Percentiles rank a stretch among this genome's conserved stretches.
Evolutionary conservation across 768 basidiomycete species (phyloP).

Genomic region (Hericium rajendrae): DNA sequence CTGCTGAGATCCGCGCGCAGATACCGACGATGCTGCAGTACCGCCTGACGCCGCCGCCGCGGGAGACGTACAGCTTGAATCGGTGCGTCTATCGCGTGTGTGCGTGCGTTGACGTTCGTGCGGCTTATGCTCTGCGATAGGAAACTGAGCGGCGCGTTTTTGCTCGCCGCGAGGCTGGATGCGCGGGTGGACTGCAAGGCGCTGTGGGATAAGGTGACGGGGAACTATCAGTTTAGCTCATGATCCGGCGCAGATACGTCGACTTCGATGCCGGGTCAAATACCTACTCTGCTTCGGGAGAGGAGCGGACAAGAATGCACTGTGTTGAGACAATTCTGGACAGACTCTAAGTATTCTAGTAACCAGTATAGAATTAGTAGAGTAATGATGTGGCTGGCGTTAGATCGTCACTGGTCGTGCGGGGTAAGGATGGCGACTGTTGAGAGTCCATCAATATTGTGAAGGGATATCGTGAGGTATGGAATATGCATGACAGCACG

Average conservation of each 20-base stretch:
- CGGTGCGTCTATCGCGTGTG: conserved; percentile 33
- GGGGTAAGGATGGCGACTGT: conserved; percentile 1
- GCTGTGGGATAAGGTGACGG: conserved; percentile 67
- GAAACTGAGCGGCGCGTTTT: conserved; percentile 76
- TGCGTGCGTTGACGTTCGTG: background rate
- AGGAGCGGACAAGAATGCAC: background rate
- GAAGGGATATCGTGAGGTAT: background rate
- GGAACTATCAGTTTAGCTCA: conserved; percentile 23
- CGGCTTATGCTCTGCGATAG: conserved; percentile 23
- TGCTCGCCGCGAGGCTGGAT: conserved; percentile 65
- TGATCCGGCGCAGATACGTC: background rate
- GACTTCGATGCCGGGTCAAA: background rate
- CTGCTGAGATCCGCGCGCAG: conserved; percentile 61
- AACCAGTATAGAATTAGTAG: background rate
- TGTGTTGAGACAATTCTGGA: background rate
- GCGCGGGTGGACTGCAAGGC: conserved; percentile 64
- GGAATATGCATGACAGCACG: too few relatives aligned
- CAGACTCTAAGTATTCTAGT: background rate
- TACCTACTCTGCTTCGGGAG: too few relatives aligned
- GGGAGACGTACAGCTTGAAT: conserved; percentile 92
- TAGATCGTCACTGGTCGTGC: background rate
- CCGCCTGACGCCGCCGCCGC: conserved; percentile 84
- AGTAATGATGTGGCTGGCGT: background rate
- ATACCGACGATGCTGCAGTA: conserved; percentile 90
- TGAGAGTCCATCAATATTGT: conserved; percentile 3